Base-by-base conservation (phyloP, 768 basidiomycete genomes). In the Rhodosporidiobolus odoratus region DNA sequence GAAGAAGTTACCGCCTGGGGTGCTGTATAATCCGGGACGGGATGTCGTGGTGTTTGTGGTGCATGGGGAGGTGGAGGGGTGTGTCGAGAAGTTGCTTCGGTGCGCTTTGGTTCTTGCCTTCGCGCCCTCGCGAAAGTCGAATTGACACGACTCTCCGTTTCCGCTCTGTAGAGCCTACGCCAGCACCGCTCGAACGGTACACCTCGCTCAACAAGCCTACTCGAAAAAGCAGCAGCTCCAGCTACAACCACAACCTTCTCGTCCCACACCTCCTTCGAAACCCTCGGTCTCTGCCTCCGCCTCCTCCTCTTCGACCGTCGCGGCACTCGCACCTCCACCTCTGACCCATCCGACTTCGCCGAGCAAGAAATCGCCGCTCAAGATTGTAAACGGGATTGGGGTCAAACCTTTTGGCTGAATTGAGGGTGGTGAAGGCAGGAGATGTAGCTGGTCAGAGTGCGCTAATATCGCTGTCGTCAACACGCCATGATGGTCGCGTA, bases 31-130 rank as follows among this genome's bases (percentile, higher is more conserved):
- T 30, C 58, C 52, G 1, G 21, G n/a, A 32, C 40, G n/a, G 4
- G 59, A 52, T 21, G 52, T 43, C 3, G n/a, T 66, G 25, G 30
- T 60, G n/a, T 38, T 56, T 7, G 54, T 45, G 50, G 50, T 70
- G 57, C 64, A 69, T 53, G 58, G 66, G 68, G 58, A 60, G 52
- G 73, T 67, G 9, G 66, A 41, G 2, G 16, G 12, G 19, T 7
- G 48, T 10, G 58, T 61, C 8, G 66, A 60, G 66, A 52, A 34
- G 21, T 32, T 67, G 25, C n/a, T 67, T 27, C 57, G 65, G 65
- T 66, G 10, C 47, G 65, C 34, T 35, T 13, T 5, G 2, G n/a
- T 34, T 6, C 3, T 34, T 32, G n/a, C 21, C 10, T n/a, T n/a
- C 16, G 21, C 34, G 32, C 50, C 32, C 34, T 61, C 45, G 3